Conservation (phyloP, 2,329 filamentous ascomycete species). For the Alternaria ethzedia region DNA sequence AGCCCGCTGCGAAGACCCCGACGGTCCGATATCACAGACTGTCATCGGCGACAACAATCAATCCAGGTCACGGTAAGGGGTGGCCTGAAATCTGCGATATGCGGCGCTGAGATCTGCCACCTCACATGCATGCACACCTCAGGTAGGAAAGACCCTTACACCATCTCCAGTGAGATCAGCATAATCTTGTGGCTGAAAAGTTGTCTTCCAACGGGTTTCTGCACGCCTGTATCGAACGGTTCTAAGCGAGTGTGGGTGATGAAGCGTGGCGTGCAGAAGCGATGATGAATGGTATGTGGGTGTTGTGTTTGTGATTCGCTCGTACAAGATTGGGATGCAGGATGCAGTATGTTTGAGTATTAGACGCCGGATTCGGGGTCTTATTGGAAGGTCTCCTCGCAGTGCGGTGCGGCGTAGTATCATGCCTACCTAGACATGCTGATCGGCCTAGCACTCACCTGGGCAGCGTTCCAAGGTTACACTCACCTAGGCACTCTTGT, state of each 20-base stretch:
- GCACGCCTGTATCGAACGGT: neutral
- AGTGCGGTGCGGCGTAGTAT: neutral
- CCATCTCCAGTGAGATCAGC: neutral
- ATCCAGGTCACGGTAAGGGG: neutral
- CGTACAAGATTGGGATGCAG: neutral
- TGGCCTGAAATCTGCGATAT: neutral
- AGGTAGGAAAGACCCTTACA: neutral
- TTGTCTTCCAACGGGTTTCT: neutral
- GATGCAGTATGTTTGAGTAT: neutral
- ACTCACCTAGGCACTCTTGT: neutral
- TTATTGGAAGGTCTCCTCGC: neutral
- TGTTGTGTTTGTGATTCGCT: neutral
- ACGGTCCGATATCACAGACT: neutral
- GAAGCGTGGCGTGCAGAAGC: neutral
- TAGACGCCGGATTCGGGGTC: neutral
- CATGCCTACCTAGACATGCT: too few relatives aligned
- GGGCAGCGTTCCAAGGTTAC: neutral
- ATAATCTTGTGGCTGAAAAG: neutral
- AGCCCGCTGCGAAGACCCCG: neutral
- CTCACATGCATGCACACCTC: neutral
- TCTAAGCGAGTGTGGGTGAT: neutral
- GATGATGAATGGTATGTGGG: neutral
- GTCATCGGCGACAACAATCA: neutral
- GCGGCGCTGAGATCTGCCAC: neutral
- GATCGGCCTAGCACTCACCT: neutral